These are phyloP conservation scores for Castanea mollissima DNA, from an alignment of 306 rosid species.

Conservation along the genomic window DNA sequence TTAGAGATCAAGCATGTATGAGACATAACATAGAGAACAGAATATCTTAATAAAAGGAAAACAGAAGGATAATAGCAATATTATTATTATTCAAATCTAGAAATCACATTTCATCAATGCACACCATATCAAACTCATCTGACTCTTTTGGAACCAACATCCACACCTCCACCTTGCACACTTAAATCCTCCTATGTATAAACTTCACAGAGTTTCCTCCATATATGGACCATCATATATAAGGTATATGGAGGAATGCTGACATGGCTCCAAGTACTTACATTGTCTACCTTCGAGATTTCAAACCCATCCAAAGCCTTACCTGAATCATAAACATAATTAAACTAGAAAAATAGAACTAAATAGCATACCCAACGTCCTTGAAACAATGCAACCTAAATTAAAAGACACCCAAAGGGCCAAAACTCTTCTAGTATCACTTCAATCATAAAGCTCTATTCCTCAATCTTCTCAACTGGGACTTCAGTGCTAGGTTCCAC, in stretches of 20 bases:
- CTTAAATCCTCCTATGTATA: background rate
- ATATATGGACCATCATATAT: constrained; percentile 14
- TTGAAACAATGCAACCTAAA: constrained; percentile 37
- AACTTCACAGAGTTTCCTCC: constrained; percentile 1
- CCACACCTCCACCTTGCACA: constrained; percentile 12
- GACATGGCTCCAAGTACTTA: constrained; percentile 36
- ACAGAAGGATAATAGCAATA: constrained; percentile 6
- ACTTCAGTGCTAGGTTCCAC: constrained; percentile 29
- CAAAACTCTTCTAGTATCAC: constrained; percentile 1
- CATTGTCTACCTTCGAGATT: constrained; percentile 27
- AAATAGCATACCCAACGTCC: constrained; percentile 34
- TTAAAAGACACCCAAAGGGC: background rate
- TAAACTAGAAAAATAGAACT: constrained; percentile 19
- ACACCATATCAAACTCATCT: constrained; percentile 51
- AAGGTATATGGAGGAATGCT: constrained; percentile 25
- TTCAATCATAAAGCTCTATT: constrained; percentile 21
- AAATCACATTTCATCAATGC: constrained; percentile 23
- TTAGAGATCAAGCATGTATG: background rate
- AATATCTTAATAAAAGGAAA: background rate
- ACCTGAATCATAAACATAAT: constrained; percentile 4
- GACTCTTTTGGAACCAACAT: constrained; percentile 18
- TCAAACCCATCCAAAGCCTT: constrained; percentile 27
- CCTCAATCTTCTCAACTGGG: constrained; percentile 52
- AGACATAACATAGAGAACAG: too few species aligned
- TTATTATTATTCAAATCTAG: constrained; percentile 49